A percentile compares a stretch with the other conserved stretches of the same genome.
Evolutionary conservation across 1,284 basidiomycete genomes (phyloP).

Genomic region (Rhodotorula sp.): DNA sequence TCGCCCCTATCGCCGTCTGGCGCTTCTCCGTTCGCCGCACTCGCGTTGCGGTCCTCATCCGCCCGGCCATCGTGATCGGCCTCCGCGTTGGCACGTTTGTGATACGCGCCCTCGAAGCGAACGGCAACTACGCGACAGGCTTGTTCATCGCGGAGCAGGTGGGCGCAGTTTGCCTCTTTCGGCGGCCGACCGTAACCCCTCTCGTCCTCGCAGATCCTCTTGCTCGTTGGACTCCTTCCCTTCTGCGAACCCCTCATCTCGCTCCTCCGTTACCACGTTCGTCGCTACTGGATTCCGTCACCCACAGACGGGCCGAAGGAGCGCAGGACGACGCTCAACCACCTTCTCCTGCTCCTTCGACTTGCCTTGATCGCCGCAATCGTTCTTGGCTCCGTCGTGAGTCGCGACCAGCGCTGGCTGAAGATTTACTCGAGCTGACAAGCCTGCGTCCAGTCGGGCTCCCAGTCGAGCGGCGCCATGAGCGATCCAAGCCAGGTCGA

Average conservation of each 20-base stretch:
- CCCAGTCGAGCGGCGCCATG: neutral
- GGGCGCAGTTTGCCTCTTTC: neutral
- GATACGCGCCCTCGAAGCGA: conserved; percentile 36
- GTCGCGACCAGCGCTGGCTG: neutral
- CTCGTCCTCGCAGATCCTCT: conserved; percentile 15
- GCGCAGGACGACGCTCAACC: neutral
- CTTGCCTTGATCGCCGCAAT: conserved; percentile 6
- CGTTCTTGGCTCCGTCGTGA: conserved; percentile 17
- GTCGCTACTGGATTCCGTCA: conserved; percentile 15
- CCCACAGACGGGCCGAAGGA: neutral
- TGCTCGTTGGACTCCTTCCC: conserved; percentile 27
- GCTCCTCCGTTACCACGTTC: conserved; percentile 26
- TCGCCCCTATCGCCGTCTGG: conserved; percentile 27
- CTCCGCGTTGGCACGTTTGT: conserved; percentile 36
- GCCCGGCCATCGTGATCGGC: conserved; percentile 33
- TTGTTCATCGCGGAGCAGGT: conserved; percentile 28
- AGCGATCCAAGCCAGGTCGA: neutral
- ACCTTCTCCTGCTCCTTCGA: neutral
- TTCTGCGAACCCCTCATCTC: conserved; percentile 21
- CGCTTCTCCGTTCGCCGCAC: conserved; percentile 19
- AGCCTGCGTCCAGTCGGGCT: neutral
- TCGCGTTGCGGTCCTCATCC: conserved; percentile 29
- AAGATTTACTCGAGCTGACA: neutral
- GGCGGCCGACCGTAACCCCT: neutral
- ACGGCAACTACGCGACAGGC: conserved; percentile 3